phyloP scores from a whole-genome alignment of 371 early-diverging fungal species.

The Saksenaea vasiformis region DNA sequence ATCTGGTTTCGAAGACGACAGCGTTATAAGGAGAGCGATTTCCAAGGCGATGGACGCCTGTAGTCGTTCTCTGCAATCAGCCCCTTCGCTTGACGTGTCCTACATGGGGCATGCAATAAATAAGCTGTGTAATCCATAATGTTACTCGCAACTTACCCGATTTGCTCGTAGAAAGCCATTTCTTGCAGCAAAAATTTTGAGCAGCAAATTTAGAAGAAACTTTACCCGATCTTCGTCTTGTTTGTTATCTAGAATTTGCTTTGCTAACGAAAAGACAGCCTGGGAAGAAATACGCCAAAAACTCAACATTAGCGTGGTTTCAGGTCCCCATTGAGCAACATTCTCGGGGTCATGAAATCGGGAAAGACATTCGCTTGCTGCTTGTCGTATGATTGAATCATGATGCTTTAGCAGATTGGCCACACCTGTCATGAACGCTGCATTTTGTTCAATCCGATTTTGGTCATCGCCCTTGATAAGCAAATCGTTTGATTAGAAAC shows the following conservation, averaged over 20 bases:
- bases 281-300: constrained; percentile 68
- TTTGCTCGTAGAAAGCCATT: constrained; percentile 59
- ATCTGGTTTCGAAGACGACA: constrained; percentile 75
- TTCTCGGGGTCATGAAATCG: constrained; percentile 53
- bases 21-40: constrained; percentile 67
- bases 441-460: constrained; percentile 55
- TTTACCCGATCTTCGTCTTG: constrained; percentile 55
- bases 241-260: constrained; percentile 47
- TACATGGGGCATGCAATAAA: constrained; percentile 12
- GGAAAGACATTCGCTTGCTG: constrained; percentile 65
- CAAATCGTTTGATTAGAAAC: neutral
- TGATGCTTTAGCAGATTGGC: constrained; percentile 58
- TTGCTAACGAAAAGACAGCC: constrained; percentile 40
- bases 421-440: constrained; percentile 55
- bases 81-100: constrained; percentile 49
- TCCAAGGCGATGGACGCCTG: constrained; percentile 71
- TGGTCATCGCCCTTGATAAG: constrained; percentile 16
- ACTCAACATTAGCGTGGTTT: constrained; percentile 43
- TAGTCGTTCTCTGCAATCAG: constrained; percentile 61
- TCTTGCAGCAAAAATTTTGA: constrained; percentile 60
- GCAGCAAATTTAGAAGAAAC: constrained; percentile 58
- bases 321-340: constrained; percentile 62
- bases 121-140: neutral
- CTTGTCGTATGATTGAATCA: constrained; percentile 55
- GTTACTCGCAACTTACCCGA: constrained; percentile 16